Evolutionary conservation across 257 asterid species (phyloP).

Genomic region (Cinchona pubescens): DNA sequence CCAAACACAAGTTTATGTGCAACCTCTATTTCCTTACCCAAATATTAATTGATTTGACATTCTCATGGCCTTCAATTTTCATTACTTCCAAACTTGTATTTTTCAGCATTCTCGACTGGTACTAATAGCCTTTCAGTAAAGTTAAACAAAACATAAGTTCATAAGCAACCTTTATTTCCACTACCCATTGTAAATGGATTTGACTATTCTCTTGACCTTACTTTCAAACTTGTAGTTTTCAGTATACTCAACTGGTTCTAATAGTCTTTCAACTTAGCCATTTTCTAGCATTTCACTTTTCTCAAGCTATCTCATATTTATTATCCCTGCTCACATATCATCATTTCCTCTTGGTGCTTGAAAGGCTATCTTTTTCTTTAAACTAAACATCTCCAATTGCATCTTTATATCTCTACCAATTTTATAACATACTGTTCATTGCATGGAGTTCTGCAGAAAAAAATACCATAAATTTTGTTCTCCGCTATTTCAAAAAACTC

Average conservation of each 20-base stretch:
- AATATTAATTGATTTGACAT: neutral
- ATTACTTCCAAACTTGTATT: neutral
- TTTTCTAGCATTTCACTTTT: too few relatives aligned
- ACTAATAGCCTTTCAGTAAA: neutral
- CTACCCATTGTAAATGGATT: neutral
- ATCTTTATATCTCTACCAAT: neutral
- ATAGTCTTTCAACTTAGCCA: neutral
- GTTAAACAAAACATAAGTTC: neutral
- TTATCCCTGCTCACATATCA: neutral
- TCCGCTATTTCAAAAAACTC: too few relatives aligned
- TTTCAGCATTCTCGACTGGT: neutral
- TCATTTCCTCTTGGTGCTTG: neutral
- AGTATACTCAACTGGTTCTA: neutral
- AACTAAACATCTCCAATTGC: neutral
- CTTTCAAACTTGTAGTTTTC: neutral
- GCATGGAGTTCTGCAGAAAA: too few relatives aligned
- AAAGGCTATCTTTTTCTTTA: neutral
- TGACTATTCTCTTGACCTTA: neutral
- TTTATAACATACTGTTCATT: neutral
- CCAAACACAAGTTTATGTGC: neutral
- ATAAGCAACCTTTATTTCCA: neutral
- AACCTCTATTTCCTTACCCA: neutral
- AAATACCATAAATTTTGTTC: too few relatives aligned
- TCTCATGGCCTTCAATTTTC: neutral
- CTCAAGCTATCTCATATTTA: too few relatives aligned